Base-by-base conservation (phyloP, 768 basidiomycete species). In the Dioszegia hungarica region DNA sequence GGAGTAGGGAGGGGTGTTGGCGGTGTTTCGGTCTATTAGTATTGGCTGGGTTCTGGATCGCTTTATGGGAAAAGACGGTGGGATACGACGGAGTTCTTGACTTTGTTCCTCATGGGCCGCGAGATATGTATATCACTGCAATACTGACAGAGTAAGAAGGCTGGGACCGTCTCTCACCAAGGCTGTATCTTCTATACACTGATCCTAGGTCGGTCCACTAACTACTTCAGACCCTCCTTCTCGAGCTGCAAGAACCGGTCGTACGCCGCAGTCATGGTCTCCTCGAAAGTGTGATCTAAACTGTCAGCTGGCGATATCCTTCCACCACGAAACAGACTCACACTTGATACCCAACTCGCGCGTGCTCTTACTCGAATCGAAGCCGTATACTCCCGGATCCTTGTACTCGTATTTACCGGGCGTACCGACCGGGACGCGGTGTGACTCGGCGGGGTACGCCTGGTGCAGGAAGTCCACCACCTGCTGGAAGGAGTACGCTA, bases 321-420 rank as follows among this genome's bases (percentile, higher is more conserved):
- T 20, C 41, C 24, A 40, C 19, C 22, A 34, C 25, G 2, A 20
- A 29, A 6, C 24, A 2, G 3, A 63, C 67, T 56, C 43, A 68
- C 67, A 67, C 38, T 63, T 54, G 27, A 70, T 57, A 29, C 68
- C 68, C 20, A 70, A 48, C 41, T 65, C 65, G 46, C 62, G 58
- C 34, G 58, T 54, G 27, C 59, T 57, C 54, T 65, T 67, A 33
- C 52, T 47, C n/a, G 64, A 57, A 47, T 65, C 61, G 31, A 67
- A 28, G 2, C 31, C 57, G 57, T 63, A 67, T n/a, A 61, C 66
- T 25, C 64, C 64, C n/a, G 59, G 63, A 29, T 64, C 63, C 20
- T 56, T 29, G 28, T 56, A 63, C 15, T 52, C 24, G 40, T 62
- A 62, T 47, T 67, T 51, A 17, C 66, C 63, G 10, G 63, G 61